A percentile compares a stretch with the other conserved stretches of the same genome.
Conservation (phyloP, 495 filamentous ascomycete species). For the Podospora pseudopauciseta region DNA sequence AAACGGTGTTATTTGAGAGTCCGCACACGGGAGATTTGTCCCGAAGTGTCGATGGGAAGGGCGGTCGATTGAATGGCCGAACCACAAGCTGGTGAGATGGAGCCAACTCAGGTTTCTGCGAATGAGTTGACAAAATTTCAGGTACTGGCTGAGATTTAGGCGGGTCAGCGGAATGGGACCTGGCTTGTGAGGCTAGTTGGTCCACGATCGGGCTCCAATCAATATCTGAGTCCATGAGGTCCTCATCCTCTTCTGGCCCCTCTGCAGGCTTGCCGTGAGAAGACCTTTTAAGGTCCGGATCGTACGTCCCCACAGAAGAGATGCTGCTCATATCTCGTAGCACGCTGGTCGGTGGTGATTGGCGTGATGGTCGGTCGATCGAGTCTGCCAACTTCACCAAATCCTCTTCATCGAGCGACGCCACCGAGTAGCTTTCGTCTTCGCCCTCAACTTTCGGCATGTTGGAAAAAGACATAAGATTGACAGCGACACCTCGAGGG, state of each 20-base stretch:
- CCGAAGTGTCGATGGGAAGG: slow-evolving; percentile 46
- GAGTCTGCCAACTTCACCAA: neutral
- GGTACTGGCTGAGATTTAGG: neutral
- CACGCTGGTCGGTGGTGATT: neutral
- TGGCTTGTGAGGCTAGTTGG: neutral
- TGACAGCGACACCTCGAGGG: neutral
- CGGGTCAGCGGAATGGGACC: neutral
- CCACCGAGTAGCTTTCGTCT: neutral
- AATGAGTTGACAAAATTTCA: neutral
- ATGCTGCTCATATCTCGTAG: neutral
- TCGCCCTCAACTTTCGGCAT: neutral
- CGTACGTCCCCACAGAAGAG: neutral
- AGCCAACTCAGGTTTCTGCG: neutral
- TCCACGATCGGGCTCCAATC: neutral
- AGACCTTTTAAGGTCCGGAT: neutral
- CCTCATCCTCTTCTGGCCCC: neutral
- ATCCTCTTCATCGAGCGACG: neutral
- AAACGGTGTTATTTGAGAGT: slow-evolving; percentile 40
- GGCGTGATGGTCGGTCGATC: neutral
- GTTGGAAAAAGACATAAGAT: neutral
- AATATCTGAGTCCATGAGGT: neutral
- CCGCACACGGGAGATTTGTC: slow-evolving; percentile 54
- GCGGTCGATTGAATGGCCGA: slow-evolving; percentile 26
- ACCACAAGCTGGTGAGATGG: neutral
- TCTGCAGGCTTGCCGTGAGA: neutral